Conservation (phyloP, 116 monocot species). For the Dioscorea cayenensis region DNA sequence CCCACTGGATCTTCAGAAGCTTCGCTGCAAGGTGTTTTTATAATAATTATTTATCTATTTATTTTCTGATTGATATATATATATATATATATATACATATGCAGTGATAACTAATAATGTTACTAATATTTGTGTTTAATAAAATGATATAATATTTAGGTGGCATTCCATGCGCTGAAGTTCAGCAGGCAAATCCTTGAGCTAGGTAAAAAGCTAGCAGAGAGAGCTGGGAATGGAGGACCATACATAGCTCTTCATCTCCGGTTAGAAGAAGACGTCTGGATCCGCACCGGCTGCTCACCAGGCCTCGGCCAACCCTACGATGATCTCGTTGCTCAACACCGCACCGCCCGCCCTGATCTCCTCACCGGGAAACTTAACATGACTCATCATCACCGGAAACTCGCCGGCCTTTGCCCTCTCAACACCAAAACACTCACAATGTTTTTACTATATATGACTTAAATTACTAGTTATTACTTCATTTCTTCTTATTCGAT, state of each 20-base stretch:
- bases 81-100: no score
- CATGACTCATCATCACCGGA: conserved; percentile 21
- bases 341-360: conserved; percentile 18
- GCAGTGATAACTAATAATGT: not conserved
- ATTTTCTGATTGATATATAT: not conserved
- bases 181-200: conserved; percentile 27
- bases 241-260: conserved; percentile 6
- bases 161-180: conserved; percentile 43
- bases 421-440: conserved; percentile 24
- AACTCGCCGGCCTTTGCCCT: conserved; percentile 42
- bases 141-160: conserved; percentile 9
- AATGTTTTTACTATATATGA: conserved; percentile 5
- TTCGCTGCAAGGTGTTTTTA: conserved; percentile 40
- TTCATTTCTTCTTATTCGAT: no score
- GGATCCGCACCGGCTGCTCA: conserved; percentile 64
- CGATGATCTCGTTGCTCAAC: conserved; percentile 19
- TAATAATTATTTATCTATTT: not conserved
- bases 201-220: conserved; percentile 24
- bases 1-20: conserved; percentile 37
- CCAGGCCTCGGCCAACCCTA: conserved; percentile 37
- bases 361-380: conserved; percentile 32
- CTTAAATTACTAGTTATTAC: no score
- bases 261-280: conserved; percentile 14
- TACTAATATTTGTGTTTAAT: no score
- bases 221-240: conserved; percentile 11